Evolutionary conservation across 352 stramenopile species (phyloP), one percentile per base, ranked within the genome.

Genomic region (Blastocystis sp.): DNA sequence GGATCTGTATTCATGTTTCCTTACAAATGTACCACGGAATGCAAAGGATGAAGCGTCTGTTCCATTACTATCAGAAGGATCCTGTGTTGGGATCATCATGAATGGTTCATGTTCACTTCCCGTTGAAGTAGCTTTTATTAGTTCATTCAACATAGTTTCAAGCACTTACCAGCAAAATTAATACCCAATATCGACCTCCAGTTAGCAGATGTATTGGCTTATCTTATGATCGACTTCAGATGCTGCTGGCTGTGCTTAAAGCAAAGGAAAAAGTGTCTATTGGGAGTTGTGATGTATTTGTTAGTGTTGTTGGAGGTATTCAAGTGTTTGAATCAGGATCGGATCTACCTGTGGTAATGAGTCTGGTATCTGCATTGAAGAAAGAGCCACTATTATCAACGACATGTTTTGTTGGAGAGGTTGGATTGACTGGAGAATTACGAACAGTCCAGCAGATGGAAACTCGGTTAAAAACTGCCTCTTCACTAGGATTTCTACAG

Each of bases 381-480:
- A 89, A 64, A 9, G 40, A 79, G 22, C 11, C 60, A 9, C 24
- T 89, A 2, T 42, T 48, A 19, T 56, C 60, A n/a, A 76, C 60
- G 0, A 79, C 42, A 6, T 89, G 78, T 42, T 89, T 89, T 42
- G 69, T 89, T 24, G 78, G 78, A 22, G 78, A 89, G 17, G 69
- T 89, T 37, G 78, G 78, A 35, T 53, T 89, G 27, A 60, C 78
- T 27, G 78, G 78, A 51, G 78, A 89, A 51, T 42, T 89, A 4
- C 60, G 78, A 6, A 37, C 60, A 1, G 40, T 89, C n/a, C 66
- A 79, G 66, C 78, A 89, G 48, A 48, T 89, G 15, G 78, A 89
- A 30, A 76, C 13, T 4, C 54, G 78, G 48, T 53, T 89, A 30
- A 76, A 79, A 30, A 89, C 66, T 22, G 78, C 78, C 6, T 33